phyloP scores from a whole-genome alignment of 2,329 filamentous ascomycete species.

The Phaeomoniella chlamydospora region DNA sequence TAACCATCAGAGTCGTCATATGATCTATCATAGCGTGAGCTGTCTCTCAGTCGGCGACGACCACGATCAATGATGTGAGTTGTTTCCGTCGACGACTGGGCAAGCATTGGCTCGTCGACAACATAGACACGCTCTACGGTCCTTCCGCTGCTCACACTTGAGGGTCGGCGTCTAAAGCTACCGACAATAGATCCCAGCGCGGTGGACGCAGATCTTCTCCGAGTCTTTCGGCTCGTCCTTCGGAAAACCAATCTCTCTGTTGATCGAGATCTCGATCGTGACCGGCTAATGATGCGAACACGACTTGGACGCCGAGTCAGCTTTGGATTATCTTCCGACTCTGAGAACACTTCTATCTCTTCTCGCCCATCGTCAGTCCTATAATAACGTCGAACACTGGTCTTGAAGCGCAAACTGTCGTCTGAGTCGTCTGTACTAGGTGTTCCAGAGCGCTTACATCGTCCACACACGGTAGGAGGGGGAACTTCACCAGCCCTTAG shows the following conservation, averaged over 20 bases:
- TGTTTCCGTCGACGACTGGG: not conserved
- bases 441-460: conserved; percentile 8
- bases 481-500: conserved; percentile 9
- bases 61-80: not conserved
- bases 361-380: not conserved
- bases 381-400: not conserved
- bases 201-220: not conserved
- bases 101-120: not conserved
- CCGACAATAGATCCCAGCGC: not conserved
- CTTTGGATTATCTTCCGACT: not conserved
- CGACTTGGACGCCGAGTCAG: not conserved
- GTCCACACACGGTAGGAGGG: conserved; percentile 9
- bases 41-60: not conserved
- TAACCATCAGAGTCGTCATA: not conserved
- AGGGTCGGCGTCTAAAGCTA: not conserved
- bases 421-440: conserved; percentile 8
- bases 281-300: not conserved
- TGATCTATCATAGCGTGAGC: not conserved
- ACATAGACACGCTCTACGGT: not conserved
- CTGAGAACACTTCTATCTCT: not conserved
- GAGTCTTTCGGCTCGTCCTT: not conserved
- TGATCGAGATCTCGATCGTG: not conserved
- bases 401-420: not conserved
- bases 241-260: not conserved
- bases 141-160: not conserved